Conservation (phyloP, 441 rosid genomes). For the Gossypium laxum region DNA sequence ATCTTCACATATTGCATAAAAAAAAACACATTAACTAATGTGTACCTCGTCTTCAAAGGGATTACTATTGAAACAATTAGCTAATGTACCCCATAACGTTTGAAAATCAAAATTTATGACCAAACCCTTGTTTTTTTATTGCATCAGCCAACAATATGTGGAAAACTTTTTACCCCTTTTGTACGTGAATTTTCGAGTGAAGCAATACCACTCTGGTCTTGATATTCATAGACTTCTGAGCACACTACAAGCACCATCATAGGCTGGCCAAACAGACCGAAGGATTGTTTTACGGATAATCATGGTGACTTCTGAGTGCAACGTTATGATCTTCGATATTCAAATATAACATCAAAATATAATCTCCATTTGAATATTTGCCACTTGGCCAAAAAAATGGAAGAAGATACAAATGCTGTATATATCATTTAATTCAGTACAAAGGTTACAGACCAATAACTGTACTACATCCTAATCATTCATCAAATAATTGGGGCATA, state of each 20-base stretch:
- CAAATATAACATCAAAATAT: background rate
- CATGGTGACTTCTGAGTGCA: background rate
- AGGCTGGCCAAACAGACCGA: background rate
- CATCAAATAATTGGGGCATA: constrained; percentile 18
- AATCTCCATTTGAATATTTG: background rate
- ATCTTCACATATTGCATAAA: background rate
- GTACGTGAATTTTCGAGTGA: background rate
- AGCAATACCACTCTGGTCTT: background rate
- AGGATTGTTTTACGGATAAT: background rate
- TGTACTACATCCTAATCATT: constrained; percentile 10
- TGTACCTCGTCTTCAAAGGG: background rate
- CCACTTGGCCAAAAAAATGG: background rate
- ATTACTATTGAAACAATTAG: background rate
- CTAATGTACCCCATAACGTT: background rate
- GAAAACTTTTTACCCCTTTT: background rate
- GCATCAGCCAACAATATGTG: background rate
- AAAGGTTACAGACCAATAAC: constrained; percentile 32
- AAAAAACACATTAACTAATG: background rate
- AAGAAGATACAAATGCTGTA: background rate
- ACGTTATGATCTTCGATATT: background rate
- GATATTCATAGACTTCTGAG: background rate
- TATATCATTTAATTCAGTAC: constrained; percentile 20
- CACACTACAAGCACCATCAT: background rate
- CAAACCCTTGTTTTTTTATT: background rate
- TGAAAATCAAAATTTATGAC: background rate